Evolutionary conservation across 257 asterid species (phyloP), one percentile per base, ranked within the genome.

Genomic region (Solanum virginianum): DNA sequence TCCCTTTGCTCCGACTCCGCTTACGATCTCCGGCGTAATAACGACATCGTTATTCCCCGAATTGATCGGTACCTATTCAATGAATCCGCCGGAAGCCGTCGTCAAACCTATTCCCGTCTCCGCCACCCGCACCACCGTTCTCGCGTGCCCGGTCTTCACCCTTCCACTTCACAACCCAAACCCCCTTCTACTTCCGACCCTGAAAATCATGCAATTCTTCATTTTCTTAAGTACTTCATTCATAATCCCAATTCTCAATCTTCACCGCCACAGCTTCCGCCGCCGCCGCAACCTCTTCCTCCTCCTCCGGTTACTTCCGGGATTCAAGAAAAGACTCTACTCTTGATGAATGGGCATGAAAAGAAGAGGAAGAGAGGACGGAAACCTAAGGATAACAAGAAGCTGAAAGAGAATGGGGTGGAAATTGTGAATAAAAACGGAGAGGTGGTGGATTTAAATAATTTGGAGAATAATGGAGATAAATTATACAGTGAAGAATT

Each of bases 61-160:
- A 86, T 94, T 63, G 97, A 96, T 84, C 98, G 97, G 36, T 83
- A 98, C 14, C 74, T 93, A 39, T 93, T 96, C 92, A 94, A 96
- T 85, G 98, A 93, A 89, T 96, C 99, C 85, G 90, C 97, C 84
- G 97, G 97, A 8, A 91, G 97, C 88, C 96, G 97, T 84, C 94
- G 98, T 45, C 99, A 95, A 88, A 94, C 95, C 62, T 95, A 92
- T 82, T 92, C 98, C 49, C 94, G 93, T 80, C 89, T 91, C 88
- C 89, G 91, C 13, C 89, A 79, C 71, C 85, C 62, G 41, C 97
- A 87, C 80, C 96, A 90, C 90, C 98, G 97, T 55, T 90, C 94
- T 74, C 98, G 94, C 22, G 89, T 90, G 77, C 93, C 95, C 6
- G 92, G 93, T 57, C 93, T 90, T 62, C 93, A 90, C 88, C 90